These are phyloP conservation scores for Babesia sp. DNA, from an alignment of 169 alveolate genomes.

Conservation along the genomic window DNA sequence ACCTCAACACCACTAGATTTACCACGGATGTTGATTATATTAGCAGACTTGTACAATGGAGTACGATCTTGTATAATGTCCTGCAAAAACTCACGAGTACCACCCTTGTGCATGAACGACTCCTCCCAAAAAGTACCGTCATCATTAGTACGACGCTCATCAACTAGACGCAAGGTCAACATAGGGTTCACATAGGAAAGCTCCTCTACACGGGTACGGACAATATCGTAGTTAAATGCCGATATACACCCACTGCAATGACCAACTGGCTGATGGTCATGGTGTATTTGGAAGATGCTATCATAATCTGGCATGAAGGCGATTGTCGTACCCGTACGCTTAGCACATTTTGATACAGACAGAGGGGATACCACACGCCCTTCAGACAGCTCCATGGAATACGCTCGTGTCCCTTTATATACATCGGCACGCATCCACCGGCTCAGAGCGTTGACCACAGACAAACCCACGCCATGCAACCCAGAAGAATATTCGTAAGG, in stretches of 20 bases:
- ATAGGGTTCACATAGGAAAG: constrained; percentile 66
- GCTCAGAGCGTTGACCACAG: constrained; percentile 82
- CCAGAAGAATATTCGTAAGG: constrained; percentile 79
- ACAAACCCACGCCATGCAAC: constrained; percentile 83
- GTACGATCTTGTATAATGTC: constrained; percentile 56
- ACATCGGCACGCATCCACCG: constrained; percentile 73
- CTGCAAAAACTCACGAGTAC: constrained; percentile 62
- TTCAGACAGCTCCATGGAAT: constrained; percentile 69
- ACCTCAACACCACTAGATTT: constrained; percentile 40
- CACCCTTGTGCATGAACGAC: constrained; percentile 50
- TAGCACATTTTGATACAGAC: constrained; percentile 7
- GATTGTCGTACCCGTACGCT: constrained; percentile 52
- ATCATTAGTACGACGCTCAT: constrained; percentile 37
- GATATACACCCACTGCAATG: constrained; percentile 41
- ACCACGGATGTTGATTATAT: constrained; percentile 57
- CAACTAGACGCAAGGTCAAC: constrained; percentile 40
- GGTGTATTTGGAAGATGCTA: constrained; percentile 50
- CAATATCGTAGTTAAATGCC: constrained; percentile 44
- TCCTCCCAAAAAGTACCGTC: constrained; percentile 52
- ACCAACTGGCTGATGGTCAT: constrained; percentile 39
- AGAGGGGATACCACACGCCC: constrained; percentile 69
- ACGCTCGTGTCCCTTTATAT: constrained; percentile 58
- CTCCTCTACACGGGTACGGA: constrained; percentile 50
- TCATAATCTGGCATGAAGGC: constrained; percentile 62
- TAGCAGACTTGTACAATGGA: constrained; percentile 57